Base-by-base conservation (phyloP, 495 filamentous ascomycete species). In the Hypoxylon intermedium region DNA sequence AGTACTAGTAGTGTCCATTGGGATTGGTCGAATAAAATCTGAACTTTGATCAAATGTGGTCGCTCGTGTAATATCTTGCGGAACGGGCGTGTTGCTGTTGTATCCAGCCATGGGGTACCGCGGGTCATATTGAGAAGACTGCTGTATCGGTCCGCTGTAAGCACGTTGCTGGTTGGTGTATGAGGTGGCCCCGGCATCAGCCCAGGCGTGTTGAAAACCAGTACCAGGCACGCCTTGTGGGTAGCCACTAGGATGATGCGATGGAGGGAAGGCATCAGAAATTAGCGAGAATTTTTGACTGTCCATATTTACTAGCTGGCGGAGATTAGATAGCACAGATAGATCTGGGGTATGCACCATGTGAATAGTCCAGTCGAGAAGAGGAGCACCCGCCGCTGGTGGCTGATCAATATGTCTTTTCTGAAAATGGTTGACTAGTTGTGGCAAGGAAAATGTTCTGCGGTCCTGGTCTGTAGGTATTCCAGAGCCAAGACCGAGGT, bases 301-400 rank as follows among this genome's bases (percentile, higher is more conserved):
- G 67, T 88, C 79, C 79, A 88, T 81, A 43, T 81, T 80, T 30
- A 72, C 69, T 6, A 79, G 70, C 50, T 75, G 65, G 6, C 75
- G 65, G 12, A 88, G 67, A 6, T 74, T 74, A 7, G 74, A 68
- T 34, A 90, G 73, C 6, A 77, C 53, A 9, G 74, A 62, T 13
- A 74, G 51, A 59, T 85, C 82, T 1, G 87, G 85, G 19, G 89
- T 77, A 57, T 87, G 77, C 46, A 92, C 82, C 89, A 92, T 91
- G 52, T 91, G 79, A 38, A 72, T 69, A 44, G 77, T 80, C 89
- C 89, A 92, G 70, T 91, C 82, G 12, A 79, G 69, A 11, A 66
- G 52, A 43, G 68, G 53, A 20, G 53, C 28, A 19, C 55, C 15
- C 31, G 45, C 46, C 67, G 65, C 53, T 63, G 74, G 60, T 67